Base-by-base conservation (phyloP, 1,284 basidiomycete genomes). In the Puccinia novopanici region DNA sequence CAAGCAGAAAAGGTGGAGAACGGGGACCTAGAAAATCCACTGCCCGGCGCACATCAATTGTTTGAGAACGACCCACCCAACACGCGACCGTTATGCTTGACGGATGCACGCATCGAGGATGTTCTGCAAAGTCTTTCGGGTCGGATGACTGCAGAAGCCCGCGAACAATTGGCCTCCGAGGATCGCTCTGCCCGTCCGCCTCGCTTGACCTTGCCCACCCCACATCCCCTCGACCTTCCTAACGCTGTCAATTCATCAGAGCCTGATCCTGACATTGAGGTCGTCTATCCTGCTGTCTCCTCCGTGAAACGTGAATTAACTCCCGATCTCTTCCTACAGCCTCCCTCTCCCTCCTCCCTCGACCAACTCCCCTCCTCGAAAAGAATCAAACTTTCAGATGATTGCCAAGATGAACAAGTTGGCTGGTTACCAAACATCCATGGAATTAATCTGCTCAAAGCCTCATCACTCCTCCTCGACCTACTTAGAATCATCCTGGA, bases 261-360 rank as follows among this genome's bases (percentile, higher is more conserved):
- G 13, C 42, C 10, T 8, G 71, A 73, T 30, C 52, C 71, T n/a
- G 52, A 73, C 22, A 73, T 73, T 30, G 71, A 57, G 15, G 37
- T 57, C 2, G 34, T 73, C 27, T 50, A 40, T 15, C 48, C n/a
- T n/a, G n/a, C 70, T 34, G 40, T 81, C 81, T 6, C 67, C 52
- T 40, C 80, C 48, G 48, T 82, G 76, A 73, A 82, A 76, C 27
- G n/a, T 5, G 72, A 45, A 24, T 6, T 24, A 8, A 30, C 74
- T 55, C 34, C 22, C 30, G 17, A 76, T 17, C 57, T 59, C 17
- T 45, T 55, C 37, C 45, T 61, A 40, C 34, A 76, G 5, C 80
- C 77, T 72, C 6, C 37, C 48, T 61, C 77, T 40, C 68, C 68
- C 73, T 52, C 55, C 57, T 27, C 73, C 71, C 48, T 40, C 30